phyloP scores from a whole-genome alignment of 2,329 filamentous ascomycete species.

The Fusarium armeniacum region DNA sequence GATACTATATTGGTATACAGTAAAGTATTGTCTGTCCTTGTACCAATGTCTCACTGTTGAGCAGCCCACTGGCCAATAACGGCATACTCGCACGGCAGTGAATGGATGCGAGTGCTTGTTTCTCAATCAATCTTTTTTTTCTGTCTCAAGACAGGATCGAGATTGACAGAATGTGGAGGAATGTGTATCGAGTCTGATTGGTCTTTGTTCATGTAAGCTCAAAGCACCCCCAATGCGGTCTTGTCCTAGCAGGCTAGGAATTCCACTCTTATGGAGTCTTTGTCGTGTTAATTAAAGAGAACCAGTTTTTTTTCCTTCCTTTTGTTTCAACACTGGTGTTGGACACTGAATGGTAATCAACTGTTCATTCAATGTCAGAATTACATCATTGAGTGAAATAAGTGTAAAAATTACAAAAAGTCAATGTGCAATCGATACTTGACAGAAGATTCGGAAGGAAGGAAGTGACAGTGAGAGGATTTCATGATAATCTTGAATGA shows the following conservation, averaged over 20 bases:
- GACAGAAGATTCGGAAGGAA: not conserved
- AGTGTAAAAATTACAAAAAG: not conserved
- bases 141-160: conserved; percentile 42
- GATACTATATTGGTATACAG: not conserved
- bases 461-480: not conserved
- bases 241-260: conserved; percentile 18
- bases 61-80: conserved; percentile 10
- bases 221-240: conserved; percentile 26
- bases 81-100: conserved; percentile 33
- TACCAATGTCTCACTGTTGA: conserved; percentile 34
- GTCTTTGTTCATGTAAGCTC: conserved; percentile 41
- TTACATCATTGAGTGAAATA: conserved; percentile 29
- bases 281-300: conserved; percentile 10
- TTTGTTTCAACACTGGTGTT: not conserved
- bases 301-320: conserved; percentile 21
- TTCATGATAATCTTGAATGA: conserved; percentile 10
- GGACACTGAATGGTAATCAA: not conserved
- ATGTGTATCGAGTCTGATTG: conserved; percentile 38
- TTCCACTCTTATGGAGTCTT: conserved; percentile 38
- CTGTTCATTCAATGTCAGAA: conserved; percentile 1
- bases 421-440: conserved; percentile 17
- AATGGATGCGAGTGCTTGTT: conserved; percentile 24
- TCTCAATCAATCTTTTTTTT: conserved; percentile 17
- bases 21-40: conserved; percentile 12
- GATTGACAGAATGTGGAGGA: conserved; percentile 45